Conservation (phyloP, 495 filamentous ascomycete genomes). For the Xylaria palmicola region DNA sequence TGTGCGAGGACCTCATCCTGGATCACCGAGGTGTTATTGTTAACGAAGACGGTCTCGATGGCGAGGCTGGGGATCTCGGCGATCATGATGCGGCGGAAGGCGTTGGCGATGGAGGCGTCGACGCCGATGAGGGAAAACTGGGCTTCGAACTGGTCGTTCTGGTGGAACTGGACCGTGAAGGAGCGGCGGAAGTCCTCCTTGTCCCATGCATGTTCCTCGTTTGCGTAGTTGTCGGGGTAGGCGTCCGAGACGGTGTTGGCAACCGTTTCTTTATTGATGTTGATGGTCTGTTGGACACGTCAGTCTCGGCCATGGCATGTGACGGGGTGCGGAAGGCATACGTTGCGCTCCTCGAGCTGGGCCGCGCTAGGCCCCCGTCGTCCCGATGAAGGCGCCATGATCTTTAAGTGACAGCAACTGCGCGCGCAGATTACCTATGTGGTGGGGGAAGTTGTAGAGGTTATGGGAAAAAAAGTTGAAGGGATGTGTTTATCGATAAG, state of each 20-base stretch:
- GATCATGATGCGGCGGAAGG: conserved; percentile 95
- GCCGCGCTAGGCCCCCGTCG: conserved; percentile 35
- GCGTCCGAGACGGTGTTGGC: conserved; percentile 85
- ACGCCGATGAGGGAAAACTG: conserved; percentile 89
- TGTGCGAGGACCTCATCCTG: conserved; percentile 94
- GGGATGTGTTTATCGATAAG: conserved; percentile 13
- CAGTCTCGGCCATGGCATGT: not conserved
- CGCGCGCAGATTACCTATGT: not conserved
- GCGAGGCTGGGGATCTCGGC: conserved; percentile 92
- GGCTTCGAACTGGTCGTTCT: conserved; percentile 68
- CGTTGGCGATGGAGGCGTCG: conserved; percentile 93
- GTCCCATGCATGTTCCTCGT: conserved; percentile 87
- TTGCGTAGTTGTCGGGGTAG: conserved; percentile 85
- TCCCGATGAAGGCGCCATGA: conserved; percentile 42
- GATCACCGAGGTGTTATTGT: conserved; percentile 95
- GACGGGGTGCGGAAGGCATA: conserved; percentile 14
- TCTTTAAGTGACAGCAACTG: conserved; percentile 16
- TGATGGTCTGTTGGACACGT: conserved; percentile 64
- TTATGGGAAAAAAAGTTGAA: conserved; percentile 20
- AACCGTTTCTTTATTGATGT: conserved; percentile 83
- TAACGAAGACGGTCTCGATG: conserved; percentile 86
- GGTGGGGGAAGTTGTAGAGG: conserved; percentile 19
- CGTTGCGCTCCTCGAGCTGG: conserved; percentile 43
- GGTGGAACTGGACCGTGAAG: conserved; percentile 78
- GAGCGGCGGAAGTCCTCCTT: conserved; percentile 67